A percentile compares a stretch with the other conserved stretches of the same genome.
Evolutionary conservation across 2,329 filamentous ascomycete species (phyloP).

Genomic region (Colletotrichum australisinense): DNA sequence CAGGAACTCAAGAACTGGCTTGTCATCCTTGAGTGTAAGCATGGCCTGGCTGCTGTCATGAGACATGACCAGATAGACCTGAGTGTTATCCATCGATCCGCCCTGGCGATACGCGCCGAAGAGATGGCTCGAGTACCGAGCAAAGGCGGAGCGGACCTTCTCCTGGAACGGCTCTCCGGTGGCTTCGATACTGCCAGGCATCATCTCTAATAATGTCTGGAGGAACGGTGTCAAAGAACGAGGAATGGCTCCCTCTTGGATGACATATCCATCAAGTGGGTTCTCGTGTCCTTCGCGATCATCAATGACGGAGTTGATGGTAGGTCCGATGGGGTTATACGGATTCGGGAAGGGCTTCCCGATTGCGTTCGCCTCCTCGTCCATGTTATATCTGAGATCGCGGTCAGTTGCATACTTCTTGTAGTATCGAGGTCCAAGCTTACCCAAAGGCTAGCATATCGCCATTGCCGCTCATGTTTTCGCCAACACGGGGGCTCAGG

Average conservation of each 20-base stretch:
- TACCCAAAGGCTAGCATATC: constrained; percentile 73
- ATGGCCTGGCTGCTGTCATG: constrained; percentile 74
- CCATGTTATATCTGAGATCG: constrained; percentile 64
- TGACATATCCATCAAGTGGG: constrained; percentile 70
- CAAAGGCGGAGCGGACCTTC: constrained; percentile 57
- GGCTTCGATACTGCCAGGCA: constrained; percentile 58
- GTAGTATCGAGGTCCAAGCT: constrained; percentile 33
- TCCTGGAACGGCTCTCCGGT: constrained; percentile 51
- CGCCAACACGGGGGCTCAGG: constrained; percentile 68
- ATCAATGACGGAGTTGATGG: constrained; percentile 73
- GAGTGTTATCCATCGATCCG: constrained; percentile 69
- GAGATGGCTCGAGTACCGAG: constrained; percentile 63
- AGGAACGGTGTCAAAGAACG: constrained; percentile 66
- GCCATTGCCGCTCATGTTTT: constrained; percentile 74
- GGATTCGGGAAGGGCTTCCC: constrained; percentile 61
- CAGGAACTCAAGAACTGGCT: constrained; percentile 68
- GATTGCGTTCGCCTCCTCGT: constrained; percentile 66
- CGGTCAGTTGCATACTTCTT: constrained; percentile 35
- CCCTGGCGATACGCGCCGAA: constrained; percentile 67
- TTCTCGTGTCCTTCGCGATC: constrained; percentile 63
- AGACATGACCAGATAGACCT: constrained; percentile 75
- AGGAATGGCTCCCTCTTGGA: constrained; percentile 73
- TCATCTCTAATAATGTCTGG: constrained; percentile 66
- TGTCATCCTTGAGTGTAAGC: constrained; percentile 68
- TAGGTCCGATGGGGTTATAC: constrained; percentile 68